A percentile compares a stretch with the other conserved stretches of the same genome.
Evolutionary conservation across 163 green algal genomes (phyloP).

Genomic region (Scenedesmus sp.): DNA sequence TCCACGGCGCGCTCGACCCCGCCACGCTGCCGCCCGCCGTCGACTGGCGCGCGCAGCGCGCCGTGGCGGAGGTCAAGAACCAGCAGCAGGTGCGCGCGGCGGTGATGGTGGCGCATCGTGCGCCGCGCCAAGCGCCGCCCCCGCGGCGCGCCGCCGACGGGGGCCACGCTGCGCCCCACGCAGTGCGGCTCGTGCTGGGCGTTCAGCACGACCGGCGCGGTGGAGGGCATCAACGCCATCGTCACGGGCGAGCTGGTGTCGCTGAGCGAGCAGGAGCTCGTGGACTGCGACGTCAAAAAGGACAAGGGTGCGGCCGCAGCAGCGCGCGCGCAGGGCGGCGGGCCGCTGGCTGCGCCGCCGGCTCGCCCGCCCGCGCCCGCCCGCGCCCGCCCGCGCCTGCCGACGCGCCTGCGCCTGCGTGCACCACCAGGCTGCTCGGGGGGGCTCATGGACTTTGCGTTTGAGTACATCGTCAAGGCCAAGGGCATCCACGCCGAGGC

Average conservation of each 20-base stretch:
- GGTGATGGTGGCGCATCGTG: too few species aligned
- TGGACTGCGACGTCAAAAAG: conserved; percentile 88
- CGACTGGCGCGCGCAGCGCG: conserved; percentile 85
- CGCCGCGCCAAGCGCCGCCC: too few species aligned
- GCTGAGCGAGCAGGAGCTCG: conserved; percentile 93
- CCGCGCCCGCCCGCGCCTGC: too few species aligned
- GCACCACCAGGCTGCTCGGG: conserved; percentile 54
- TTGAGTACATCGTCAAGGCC: conserved; percentile 83
- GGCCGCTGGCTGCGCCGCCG: not conserved
- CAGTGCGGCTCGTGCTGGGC: conserved; percentile 70
- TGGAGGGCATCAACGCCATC: conserved; percentile 89
- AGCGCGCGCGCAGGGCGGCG: not conserved
- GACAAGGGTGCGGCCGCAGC: conserved; percentile 39
- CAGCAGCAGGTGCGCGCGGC: conserved; percentile 75
- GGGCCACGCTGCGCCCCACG: too few species aligned
- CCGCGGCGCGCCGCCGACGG: too few species aligned
- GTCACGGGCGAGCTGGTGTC: conserved; percentile 81
- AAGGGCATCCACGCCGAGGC: conserved; percentile 88
- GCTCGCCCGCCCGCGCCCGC: too few species aligned
- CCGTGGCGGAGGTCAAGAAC: conserved; percentile 95
- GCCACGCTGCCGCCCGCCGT: conserved; percentile 57
- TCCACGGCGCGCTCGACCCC: conserved; percentile 64
- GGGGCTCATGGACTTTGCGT: conserved; percentile 90
- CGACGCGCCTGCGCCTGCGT: too few species aligned
- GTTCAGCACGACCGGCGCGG: conserved; percentile 88